A percentile compares a stretch with the other conserved stretches of the same genome.
Conservation (phyloP, 23 red algal genomes). For the Gracilariopsis chorda region DNA sequence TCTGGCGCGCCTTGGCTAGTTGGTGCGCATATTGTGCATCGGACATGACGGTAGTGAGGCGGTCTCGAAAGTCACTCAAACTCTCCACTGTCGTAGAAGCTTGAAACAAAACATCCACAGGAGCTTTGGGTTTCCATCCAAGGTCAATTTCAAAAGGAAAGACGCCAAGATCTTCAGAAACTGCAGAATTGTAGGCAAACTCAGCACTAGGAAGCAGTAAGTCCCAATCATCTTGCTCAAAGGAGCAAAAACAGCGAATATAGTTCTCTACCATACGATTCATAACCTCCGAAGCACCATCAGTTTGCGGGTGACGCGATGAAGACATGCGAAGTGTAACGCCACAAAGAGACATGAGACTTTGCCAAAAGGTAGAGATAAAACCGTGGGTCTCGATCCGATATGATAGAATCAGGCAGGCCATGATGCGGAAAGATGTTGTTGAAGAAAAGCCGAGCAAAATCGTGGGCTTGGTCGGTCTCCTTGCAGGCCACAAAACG, state of each 20-base stretch:
- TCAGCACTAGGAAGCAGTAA: neutral
- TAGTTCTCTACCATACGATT: too few relatives aligned
- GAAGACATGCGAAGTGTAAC: neutral
- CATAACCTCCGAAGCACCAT: constrained; percentile 25
- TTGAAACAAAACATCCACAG: neutral
- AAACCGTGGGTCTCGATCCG: constrained; percentile 18
- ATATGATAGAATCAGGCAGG: neutral
- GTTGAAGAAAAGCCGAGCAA: neutral
- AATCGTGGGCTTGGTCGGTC: neutral
- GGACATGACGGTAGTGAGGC: too few relatives aligned
- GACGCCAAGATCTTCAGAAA: neutral
- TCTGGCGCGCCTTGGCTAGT: neutral
- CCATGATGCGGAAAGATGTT: constrained; percentile 2
- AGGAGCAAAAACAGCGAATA: neutral
- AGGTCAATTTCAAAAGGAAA: constrained; percentile 31
- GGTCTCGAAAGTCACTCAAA: neutral
- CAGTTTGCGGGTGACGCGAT: neutral
- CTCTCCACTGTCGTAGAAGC: neutral
- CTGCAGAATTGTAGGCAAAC: constrained; percentile 38
- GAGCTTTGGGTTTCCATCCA: neutral
- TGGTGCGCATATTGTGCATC: neutral
- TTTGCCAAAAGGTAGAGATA: neutral
- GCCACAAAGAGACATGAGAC: neutral
- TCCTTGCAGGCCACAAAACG: neutral
- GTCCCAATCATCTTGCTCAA: constrained; percentile 6